Evolutionary conservation across 352 stramenopile species (phyloP).

Genomic region (Pythium coloratum): DNA sequence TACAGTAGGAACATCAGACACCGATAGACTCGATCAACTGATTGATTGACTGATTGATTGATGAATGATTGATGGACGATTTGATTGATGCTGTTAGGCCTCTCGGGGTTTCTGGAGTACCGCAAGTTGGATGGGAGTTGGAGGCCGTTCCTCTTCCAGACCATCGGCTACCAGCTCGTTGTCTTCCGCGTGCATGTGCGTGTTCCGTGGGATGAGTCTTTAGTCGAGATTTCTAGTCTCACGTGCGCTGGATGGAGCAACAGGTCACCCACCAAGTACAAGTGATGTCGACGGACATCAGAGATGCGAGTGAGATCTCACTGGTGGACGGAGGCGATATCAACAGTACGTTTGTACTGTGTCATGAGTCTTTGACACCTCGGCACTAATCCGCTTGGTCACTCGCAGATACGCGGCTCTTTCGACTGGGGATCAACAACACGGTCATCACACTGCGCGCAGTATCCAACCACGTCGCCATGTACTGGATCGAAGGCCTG

Average conservation of each 20-base stretch:
- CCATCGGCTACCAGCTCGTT: slow-evolving; percentile 59
- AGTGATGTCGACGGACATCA: slow-evolving; percentile 73
- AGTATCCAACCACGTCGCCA: slow-evolving; percentile 59
- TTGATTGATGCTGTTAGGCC: slow-evolving; percentile 6
- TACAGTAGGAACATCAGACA: not conserved
- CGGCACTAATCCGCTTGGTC: too few relatives aligned
- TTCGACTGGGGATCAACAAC: slow-evolving; percentile 65
- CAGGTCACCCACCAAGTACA: slow-evolving; percentile 68
- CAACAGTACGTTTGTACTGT: slow-evolving; percentile 3
- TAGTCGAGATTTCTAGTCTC: not conserved
- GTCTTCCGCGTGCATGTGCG: slow-evolving; percentile 71
- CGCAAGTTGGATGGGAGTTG: slow-evolving; percentile 68
- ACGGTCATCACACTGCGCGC: slow-evolving; percentile 67
- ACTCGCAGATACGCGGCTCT: slow-evolving; percentile 30
- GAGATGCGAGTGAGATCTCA: slow-evolving; percentile 56
- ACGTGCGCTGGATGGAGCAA: not conserved
- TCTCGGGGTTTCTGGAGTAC: slow-evolving; percentile 72
- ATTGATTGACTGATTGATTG: not conserved
- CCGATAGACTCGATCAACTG: too few relatives aligned
- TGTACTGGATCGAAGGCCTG: slow-evolving; percentile 73
- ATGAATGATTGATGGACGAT: not conserved
- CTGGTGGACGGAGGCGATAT: slow-evolving; percentile 35
- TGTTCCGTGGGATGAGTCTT: not conserved
- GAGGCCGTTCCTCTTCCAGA: slow-evolving; percentile 80
- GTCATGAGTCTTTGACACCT: too few relatives aligned